A percentile compares a stretch with the other conserved stretches of the same genome.
Evolutionary conservation across 2,329 filamentous ascomycete species (phyloP).

Genomic region (Fusarium secorum): DNA sequence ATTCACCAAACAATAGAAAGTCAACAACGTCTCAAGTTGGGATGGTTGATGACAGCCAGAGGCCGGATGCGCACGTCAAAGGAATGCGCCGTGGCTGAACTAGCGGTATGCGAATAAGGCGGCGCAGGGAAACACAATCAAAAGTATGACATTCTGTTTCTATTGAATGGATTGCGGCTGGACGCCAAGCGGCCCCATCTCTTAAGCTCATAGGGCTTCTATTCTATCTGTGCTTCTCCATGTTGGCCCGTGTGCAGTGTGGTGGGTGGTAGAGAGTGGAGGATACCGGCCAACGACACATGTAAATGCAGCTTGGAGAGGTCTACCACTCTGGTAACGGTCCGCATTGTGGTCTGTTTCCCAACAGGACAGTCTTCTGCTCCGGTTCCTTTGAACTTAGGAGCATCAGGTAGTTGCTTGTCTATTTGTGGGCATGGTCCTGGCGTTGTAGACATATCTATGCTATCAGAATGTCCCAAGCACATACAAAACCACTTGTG

Average conservation of each 20-base stretch:
- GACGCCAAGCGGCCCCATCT: constrained; percentile 32
- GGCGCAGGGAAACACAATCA: constrained; percentile 29
- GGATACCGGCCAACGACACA: constrained; percentile 37
- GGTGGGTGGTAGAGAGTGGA: constrained; percentile 8
- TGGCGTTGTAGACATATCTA: constrained; percentile 30
- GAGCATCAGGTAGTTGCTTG: constrained; percentile 38
- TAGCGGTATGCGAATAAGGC: constrained; percentile 37
- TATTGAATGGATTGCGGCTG: constrained; percentile 34
- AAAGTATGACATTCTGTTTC: constrained; percentile 31
- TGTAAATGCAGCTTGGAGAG: constrained; percentile 39
- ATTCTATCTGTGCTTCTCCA: constrained; percentile 29
- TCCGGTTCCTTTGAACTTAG: constrained; percentile 29
- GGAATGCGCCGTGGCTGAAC: constrained; percentile 40
- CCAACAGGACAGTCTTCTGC: constrained; percentile 20
- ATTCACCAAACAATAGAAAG: not conserved
- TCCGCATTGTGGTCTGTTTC: constrained; percentile 36
- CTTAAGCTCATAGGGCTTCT: constrained; percentile 20
- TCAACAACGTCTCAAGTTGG: constrained; percentile 9
- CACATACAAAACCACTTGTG: constrained; percentile 31
- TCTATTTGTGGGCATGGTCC: constrained; percentile 41
- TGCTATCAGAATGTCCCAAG: constrained; percentile 25
- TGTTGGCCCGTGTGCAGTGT: constrained; percentile 27
- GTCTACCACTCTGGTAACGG: constrained; percentile 31
- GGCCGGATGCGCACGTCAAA: constrained; percentile 30
- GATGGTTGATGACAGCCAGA: constrained; percentile 11